phyloP scores from a whole-genome alignment of 108 stramenopile genomes.

The Nitzschia sp. region DNA sequence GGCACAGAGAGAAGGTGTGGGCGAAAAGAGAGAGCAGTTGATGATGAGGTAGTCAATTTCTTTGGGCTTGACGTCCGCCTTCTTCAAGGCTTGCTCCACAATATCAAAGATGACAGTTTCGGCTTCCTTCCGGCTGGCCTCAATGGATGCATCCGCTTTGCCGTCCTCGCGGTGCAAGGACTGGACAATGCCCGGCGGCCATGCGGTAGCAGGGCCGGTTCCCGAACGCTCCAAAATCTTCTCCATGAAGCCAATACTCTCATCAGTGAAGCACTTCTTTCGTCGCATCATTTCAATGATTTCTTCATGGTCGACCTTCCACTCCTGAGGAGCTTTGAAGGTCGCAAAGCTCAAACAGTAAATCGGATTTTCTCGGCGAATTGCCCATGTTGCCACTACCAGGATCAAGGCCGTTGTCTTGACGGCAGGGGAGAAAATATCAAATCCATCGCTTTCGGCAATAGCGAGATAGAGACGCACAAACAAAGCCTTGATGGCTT shows the following conservation, averaged over 20 bases:
- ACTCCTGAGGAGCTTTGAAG: constrained; percentile 92
- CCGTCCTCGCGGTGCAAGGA: constrained; percentile 64
- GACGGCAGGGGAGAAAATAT: constrained; percentile 71
- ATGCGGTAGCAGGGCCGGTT: constrained; percentile 93
- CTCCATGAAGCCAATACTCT: constrained; percentile 84
- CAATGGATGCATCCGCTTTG: constrained; percentile 84
- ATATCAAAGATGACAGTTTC: constrained; percentile 93
- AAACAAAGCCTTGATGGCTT: constrained; percentile 60
- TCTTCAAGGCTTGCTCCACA: constrained; percentile 88
- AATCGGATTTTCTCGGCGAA: constrained; percentile 80
- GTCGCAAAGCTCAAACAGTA: constrained; percentile 92
- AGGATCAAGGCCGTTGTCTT: constrained; percentile 73
- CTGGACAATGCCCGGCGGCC: constrained; percentile 95
- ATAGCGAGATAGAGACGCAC: constrained; percentile 48
- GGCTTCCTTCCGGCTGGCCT: constrained; percentile 90
- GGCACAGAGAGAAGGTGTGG: constrained; percentile 96
- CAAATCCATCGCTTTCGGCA: constrained; percentile 51
- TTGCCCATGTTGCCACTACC: constrained; percentile 63
- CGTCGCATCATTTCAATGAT: constrained; percentile 90
- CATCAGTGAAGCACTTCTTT: constrained; percentile 90
- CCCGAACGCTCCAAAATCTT: constrained; percentile 90
- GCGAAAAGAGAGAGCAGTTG: constrained; percentile 97
- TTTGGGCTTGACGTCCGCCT: constrained; percentile 84
- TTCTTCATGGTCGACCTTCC: constrained; percentile 89
- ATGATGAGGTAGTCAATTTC: constrained; percentile 96